These are phyloP conservation scores for Avena insularis DNA, from an alignment of 176 grass and related monocot genomes.

Conservation along the genomic window DNA sequence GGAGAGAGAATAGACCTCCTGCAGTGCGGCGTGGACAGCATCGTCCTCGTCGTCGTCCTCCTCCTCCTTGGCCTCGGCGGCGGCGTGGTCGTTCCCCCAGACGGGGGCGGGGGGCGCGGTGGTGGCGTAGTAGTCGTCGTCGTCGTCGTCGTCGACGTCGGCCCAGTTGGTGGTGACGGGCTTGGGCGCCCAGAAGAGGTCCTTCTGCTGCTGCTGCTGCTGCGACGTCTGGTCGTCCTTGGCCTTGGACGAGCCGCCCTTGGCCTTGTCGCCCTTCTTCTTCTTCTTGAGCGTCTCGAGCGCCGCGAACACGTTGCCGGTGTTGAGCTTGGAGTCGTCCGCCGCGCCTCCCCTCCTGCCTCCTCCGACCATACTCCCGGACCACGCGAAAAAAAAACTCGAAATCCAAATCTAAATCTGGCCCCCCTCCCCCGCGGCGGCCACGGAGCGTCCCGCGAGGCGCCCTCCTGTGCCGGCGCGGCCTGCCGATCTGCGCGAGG, in stretches of 20 bases:
- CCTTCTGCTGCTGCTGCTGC: conserved; percentile 52
- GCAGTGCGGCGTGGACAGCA: conserved; percentile 46
- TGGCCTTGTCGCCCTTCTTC: conserved; percentile 78
- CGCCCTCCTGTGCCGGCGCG: neutral
- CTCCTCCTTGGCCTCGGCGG: conserved; percentile 22
- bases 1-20: conserved; percentile 56
- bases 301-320: conserved; percentile 90
- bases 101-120: conserved; percentile 75
- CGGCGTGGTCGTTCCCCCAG: conserved; percentile 40
- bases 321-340: conserved; percentile 83
- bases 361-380: conserved; percentile 73
- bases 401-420: conserved; percentile 58
- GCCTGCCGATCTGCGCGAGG: conserved; percentile 43
- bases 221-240: conserved; percentile 25
- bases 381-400: neutral
- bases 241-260: conserved; percentile 59
- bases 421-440: neutral
- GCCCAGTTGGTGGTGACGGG: conserved; percentile 88
- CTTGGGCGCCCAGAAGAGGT: conserved; percentile 74
- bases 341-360: conserved; percentile 67
- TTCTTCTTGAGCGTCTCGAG: conserved; percentile 99
- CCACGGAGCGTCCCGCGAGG: neutral
- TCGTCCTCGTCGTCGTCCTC: conserved; percentile 40
- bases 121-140: conserved; percentile 94
- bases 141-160: conserved; percentile 94